Evolutionary conservation across 768 basidiomycete genomes (phyloP).

Genomic region (Pleurotus ostreatus): DNA sequence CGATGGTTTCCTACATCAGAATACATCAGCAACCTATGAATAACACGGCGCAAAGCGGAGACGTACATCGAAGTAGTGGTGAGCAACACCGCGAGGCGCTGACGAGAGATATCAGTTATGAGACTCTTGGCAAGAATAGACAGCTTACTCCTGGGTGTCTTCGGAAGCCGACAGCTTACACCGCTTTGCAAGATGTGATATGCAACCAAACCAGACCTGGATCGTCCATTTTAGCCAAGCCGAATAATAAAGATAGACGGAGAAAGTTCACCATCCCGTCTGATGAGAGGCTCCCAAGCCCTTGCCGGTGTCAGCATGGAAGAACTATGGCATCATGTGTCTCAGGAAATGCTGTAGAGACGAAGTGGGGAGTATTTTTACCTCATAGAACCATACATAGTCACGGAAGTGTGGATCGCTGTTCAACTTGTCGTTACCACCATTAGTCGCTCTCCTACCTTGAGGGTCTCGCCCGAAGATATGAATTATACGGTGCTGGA

Average conservation of each 20-base stretch:
- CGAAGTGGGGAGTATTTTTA: conserved; percentile 22
- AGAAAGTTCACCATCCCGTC: conserved; percentile 77
- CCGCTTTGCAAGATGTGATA: conserved; percentile 92
- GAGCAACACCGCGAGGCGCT: conserved; percentile 85
- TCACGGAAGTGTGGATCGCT: conserved; percentile 94
- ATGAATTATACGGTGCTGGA: conserved; percentile 98
- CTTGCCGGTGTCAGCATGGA: conserved; percentile 89
- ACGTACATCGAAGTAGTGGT: conserved; percentile 93
- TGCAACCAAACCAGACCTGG: conserved; percentile 84
- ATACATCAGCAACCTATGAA: conserved; percentile 1
- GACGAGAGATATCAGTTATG: conserved; percentile 6
- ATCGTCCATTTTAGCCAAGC: neutral
- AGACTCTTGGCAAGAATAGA: neutral
- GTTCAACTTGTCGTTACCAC: conserved; percentile 83
- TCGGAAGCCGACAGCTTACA: conserved; percentile 82
- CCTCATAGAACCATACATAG: conserved; percentile 96
- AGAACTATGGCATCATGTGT: conserved; percentile 55
- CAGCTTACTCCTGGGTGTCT: conserved; percentile 84
- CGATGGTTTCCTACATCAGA: conserved; percentile 61
- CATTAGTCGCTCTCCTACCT: conserved; percentile 88
- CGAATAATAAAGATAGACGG: neutral
- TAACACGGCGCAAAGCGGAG: neutral
- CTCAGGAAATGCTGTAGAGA: no score
- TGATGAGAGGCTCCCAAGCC: conserved; percentile 98
- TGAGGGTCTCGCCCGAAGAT: conserved; percentile 92